These are phyloP conservation scores for Yarrowia sp. DNA, from an alignment of 805 yeast species.

Conservation along the genomic window DNA sequence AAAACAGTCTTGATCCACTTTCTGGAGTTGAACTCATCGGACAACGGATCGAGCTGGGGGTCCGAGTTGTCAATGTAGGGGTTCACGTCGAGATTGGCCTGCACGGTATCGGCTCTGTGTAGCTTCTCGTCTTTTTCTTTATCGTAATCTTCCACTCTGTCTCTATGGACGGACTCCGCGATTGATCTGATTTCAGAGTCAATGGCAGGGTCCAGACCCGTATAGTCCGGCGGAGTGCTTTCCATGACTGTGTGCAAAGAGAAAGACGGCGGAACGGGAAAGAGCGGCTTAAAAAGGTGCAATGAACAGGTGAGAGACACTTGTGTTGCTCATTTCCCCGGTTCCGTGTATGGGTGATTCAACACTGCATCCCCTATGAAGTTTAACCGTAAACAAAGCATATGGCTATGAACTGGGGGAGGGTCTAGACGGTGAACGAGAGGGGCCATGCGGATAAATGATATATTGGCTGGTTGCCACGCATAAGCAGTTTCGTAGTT, in stretches of 20 bases:
- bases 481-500: too few relatives aligned
- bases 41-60: slow-evolving; percentile 63
- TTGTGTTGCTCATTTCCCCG: background rate
- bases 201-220: slow-evolving; percentile 17
- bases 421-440: background rate
- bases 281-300: too few relatives aligned
- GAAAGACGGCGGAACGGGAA: too few relatives aligned
- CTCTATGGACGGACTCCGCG: slow-evolving; percentile 17
- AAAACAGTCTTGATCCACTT: slow-evolving; percentile 71
- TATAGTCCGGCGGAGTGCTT: slow-evolving; percentile 17
- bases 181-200: slow-evolving; percentile 24
- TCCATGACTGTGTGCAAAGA: background rate
- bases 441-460: too few relatives aligned
- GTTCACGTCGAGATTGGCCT: slow-evolving; percentile 40
- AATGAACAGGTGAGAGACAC: background rate
- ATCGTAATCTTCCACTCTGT: background rate
- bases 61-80: slow-evolving; percentile 49
- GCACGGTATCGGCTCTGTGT: background rate
- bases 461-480: too few relatives aligned
- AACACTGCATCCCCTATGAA: slow-evolving; percentile 10
- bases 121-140: background rate
- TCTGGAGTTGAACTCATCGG: slow-evolving; percentile 61
- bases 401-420: background rate
- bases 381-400: background rate
- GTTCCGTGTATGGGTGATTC: background rate